These are phyloP conservation scores for Zalaria sp. DNA, from an alignment of 2,329 filamentous ascomycete species.

Conservation along the genomic window DNA sequence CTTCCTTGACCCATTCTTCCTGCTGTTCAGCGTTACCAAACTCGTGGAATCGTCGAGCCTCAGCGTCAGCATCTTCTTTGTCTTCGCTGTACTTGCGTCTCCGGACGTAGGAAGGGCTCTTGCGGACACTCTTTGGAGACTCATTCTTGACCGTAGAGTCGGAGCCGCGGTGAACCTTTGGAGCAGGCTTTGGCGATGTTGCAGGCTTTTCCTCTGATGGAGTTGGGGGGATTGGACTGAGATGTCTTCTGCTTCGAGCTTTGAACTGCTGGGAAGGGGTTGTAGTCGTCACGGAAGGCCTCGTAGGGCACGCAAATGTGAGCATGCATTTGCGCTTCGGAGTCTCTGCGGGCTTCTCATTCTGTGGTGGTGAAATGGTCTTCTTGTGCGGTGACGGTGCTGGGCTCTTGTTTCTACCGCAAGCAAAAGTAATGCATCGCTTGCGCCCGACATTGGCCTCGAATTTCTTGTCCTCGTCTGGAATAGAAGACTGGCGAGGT, in stretches of 20 bases:
- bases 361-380: conserved; percentile 12
- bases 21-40: conserved; percentile 73
- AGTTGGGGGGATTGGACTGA: conserved; percentile 24
- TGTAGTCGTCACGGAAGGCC: conserved; percentile 23
- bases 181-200: conserved; percentile 15
- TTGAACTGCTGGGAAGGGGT: conserved; percentile 14
- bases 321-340: conserved; percentile 47
- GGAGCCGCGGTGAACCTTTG: conserved; percentile 29
- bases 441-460: conserved; percentile 59
- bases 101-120: conserved; percentile 17
- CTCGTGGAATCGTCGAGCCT: conserved; percentile 62
- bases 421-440: conserved; percentile 87
- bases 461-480: conserved; percentile 36
- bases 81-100: conserved; percentile 21
- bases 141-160: conserved; percentile 35
- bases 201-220: conserved; percentile 10
- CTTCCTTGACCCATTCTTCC: conserved; percentile 81
- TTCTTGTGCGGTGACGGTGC: conserved; percentile 22
- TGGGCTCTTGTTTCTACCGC: conserved; percentile 47
- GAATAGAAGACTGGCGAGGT: conserved; percentile 8
- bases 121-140: conserved; percentile 30
- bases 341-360: conserved; percentile 11
- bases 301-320: conserved; percentile 60
- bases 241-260: conserved; percentile 14
- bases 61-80: conserved; percentile 35